Evolutionary conservation across 176 grass and related monocot species (phyloP).

Genomic region (Tillandsia fasciculata): DNA sequence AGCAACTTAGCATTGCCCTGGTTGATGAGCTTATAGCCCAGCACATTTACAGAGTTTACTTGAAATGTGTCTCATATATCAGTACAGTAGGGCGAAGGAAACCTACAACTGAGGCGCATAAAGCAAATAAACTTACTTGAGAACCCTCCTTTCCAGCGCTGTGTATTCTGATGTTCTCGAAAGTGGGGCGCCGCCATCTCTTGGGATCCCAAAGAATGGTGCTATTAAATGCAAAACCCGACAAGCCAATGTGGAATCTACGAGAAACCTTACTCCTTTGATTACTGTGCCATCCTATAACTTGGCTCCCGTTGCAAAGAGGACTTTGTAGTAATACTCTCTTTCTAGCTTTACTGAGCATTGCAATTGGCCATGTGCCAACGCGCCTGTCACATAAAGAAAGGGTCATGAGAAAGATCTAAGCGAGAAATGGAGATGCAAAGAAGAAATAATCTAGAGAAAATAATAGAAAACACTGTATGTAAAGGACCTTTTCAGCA

Average conservation of each 20-base stretch:
- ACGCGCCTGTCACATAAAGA: constrained; percentile 31
- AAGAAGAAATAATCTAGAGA: background rate
- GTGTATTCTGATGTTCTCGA: constrained; percentile 40
- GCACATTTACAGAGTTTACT: no score
- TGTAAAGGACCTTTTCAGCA: background rate
- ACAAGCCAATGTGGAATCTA: constrained; percentile 48
- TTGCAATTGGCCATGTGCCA: constrained; percentile 63
- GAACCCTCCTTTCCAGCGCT: constrained; percentile 42
- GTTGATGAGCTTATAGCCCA: background rate
- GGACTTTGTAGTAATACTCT: constrained; percentile 48
- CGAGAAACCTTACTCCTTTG: constrained; percentile 25
- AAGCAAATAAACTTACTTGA: constrained; percentile 27
- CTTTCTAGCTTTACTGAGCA: constrained; percentile 30
- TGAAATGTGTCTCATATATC: no score
- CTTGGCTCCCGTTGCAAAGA: constrained; percentile 33
- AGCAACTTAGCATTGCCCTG: background rate
- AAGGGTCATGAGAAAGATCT: background rate
- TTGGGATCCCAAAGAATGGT: constrained; percentile 51
- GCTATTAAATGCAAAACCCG: constrained; percentile 69
- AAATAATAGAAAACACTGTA: background rate
- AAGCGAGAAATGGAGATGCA: background rate
- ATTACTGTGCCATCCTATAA: constrained; percentile 56
- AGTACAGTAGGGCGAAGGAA: no score
- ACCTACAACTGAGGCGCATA: background rate
- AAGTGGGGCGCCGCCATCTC: constrained; percentile 38